These are phyloP conservation scores for Leccinum subtestaceum DNA, from an alignment of 768 basidiomycete genomes.

Conservation along the genomic window DNA sequence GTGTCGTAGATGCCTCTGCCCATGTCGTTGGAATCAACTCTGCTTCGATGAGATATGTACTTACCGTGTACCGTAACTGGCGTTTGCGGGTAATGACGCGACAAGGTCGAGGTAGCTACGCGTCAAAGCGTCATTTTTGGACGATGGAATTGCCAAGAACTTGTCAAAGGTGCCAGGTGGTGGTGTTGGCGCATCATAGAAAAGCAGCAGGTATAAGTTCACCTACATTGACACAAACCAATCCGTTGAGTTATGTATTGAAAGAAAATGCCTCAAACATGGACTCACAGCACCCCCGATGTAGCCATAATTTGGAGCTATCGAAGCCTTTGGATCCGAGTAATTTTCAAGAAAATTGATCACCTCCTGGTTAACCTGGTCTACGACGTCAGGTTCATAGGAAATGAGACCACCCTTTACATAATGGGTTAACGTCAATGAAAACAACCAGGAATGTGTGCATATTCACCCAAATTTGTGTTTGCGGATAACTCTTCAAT, in stretches of 20 bases:
- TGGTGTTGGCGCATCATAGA: background rate
- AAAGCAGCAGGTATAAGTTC: background rate
- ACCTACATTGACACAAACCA: too few relatives aligned
- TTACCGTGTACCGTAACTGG: background rate
- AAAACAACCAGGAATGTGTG: too few relatives aligned
- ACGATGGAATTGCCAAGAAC: background rate
- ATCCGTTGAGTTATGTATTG: too few relatives aligned
- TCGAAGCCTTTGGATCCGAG: conserved; percentile 11
- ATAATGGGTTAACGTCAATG: too few relatives aligned
- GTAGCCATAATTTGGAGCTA: background rate
- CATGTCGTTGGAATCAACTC: background rate
- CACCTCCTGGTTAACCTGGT: background rate
- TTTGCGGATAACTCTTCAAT: too few relatives aligned
- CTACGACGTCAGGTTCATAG: conserved; percentile 8
- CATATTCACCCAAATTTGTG: too few relatives aligned
- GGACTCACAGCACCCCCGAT: background rate
- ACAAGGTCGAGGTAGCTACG: conserved; percentile 10
- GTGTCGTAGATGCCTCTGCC: background rate
- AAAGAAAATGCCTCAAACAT: background rate
- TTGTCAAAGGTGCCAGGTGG: background rate
- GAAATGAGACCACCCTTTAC: conserved; percentile 26
- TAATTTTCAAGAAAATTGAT: conserved; percentile 7
- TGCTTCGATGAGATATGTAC: background rate
- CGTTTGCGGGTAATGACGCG: background rate
- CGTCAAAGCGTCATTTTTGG: background rate